Conservation (phyloP, 352 stramenopile genomes). For the Globisporangium irregulare region DNA sequence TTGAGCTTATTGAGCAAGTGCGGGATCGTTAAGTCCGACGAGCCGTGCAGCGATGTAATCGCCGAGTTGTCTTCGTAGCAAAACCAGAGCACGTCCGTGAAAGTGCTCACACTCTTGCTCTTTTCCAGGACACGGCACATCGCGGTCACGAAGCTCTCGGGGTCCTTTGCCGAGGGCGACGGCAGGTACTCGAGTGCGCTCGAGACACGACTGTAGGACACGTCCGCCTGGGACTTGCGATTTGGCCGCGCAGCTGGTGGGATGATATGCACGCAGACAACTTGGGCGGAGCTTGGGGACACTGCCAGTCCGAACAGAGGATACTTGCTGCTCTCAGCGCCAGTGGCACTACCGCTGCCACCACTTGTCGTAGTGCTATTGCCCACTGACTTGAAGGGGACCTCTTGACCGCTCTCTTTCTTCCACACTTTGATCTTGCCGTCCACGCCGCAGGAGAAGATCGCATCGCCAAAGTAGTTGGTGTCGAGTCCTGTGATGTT, state of each 20-base stretch:
- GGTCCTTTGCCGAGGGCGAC: conserved; percentile 42
- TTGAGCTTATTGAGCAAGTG: conserved; percentile 57
- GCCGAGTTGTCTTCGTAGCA: conserved; percentile 71
- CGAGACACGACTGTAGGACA: conserved; percentile 81
- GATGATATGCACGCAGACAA: conserved; percentile 68
- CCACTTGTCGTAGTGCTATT: background rate
- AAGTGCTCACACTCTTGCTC: conserved; percentile 52
- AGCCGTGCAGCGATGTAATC: conserved; percentile 49
- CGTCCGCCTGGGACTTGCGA: conserved; percentile 77
- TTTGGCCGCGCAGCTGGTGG: conserved; percentile 76
- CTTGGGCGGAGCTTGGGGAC: conserved; percentile 66
- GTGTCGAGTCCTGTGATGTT: conserved; percentile 62
- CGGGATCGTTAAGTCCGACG: conserved; percentile 49
- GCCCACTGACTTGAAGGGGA: conserved; percentile 16
- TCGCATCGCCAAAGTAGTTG: conserved; percentile 61
- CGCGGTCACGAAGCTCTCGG: conserved; percentile 38
- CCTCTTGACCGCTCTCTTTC: conserved; percentile 32
- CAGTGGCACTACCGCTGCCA: conserved; percentile 5
- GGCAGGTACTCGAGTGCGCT: conserved; percentile 71
- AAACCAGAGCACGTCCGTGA: conserved; percentile 76
- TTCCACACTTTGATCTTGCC: conserved; percentile 66
- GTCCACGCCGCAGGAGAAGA: conserved; percentile 64
- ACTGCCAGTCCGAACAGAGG: conserved; percentile 70
- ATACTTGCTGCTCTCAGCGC: conserved; percentile 31
- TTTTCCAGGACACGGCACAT: conserved; percentile 57